Percentiles rank a stretch among this genome's conserved stretches.
These are phyloP conservation scores for Diaporthe humulicola DNA, from an alignment of 2,329 filamentous ascomycete genomes.

Conservation along the genomic window DNA sequence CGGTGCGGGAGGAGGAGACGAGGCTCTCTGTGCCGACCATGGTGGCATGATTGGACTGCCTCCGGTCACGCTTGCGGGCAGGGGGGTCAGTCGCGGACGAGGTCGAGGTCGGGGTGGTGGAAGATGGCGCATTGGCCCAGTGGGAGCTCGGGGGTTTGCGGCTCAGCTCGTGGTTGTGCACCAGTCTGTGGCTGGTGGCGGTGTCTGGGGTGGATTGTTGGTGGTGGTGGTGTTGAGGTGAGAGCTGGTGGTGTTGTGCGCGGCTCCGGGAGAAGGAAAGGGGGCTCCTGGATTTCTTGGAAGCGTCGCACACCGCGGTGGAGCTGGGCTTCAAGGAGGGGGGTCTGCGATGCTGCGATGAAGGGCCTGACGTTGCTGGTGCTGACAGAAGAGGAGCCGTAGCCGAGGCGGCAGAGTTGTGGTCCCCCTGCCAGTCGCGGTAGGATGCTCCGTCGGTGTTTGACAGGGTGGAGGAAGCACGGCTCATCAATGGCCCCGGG, in stretches of 20 bases:
- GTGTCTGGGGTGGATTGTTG: conserved; percentile 7
- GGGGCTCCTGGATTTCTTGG: conserved; percentile 35
- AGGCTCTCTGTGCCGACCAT: conserved; percentile 53
- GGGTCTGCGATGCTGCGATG: conserved; percentile 33
- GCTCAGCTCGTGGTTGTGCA: conserved; percentile 29
- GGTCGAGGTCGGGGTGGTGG: conserved; percentile 18
- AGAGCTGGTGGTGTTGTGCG: conserved; percentile 23
- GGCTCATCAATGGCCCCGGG: conserved; percentile 13
- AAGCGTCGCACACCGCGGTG: conserved; percentile 33
- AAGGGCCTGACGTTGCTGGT: conserved; percentile 13
- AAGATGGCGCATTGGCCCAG: conserved; percentile 14
- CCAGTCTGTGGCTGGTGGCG: conserved; percentile 15
- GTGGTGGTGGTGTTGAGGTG: conserved; percentile 18
- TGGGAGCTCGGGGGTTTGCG: conserved; percentile 19
- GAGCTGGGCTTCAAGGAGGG: conserved; percentile 33
- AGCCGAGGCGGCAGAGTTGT: conserved; percentile 30
- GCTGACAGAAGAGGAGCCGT: conserved; percentile 31
- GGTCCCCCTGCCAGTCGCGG: conserved; percentile 26
- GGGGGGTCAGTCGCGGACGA: conserved; percentile 10
- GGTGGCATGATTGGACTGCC: conserved; percentile 34
- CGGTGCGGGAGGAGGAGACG: conserved; percentile 63
- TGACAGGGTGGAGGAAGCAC: conserved; percentile 30
- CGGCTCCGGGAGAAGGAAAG: conserved; percentile 34
- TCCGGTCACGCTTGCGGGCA: conserved; percentile 32
- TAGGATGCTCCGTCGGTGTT: conserved; percentile 20